Base-by-base conservation (phyloP, 2,329 filamentous ascomycete species). In the Aspergillus carbonarius region DNA sequence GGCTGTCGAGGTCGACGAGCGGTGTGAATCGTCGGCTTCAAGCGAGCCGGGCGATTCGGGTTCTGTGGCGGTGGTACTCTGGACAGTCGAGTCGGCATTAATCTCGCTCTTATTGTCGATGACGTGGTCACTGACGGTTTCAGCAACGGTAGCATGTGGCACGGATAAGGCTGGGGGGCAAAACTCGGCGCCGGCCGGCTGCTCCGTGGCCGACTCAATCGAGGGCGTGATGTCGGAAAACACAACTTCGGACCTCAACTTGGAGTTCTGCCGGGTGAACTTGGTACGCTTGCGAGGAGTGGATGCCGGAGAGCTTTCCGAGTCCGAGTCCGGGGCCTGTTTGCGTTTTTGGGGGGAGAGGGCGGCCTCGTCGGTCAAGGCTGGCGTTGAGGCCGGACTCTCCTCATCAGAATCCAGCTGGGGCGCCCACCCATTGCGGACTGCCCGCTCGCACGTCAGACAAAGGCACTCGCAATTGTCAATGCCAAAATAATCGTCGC, bases 401-500 rank as follows among this genome's bases (percentile, higher is more conserved):
- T 59, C 73, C 64, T 48, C 70, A 61, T 60, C 77, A 65, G 62
- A 76, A 63, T 62, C 77, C 65, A 60, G 72, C 65, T 68, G 71
- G 1, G 80, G 83, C 37, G 85, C 83, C 96, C 96, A 99, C 1
- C 95, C 95, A 72, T 97, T 98, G 54, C 83, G 82, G 58, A 85
- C 78, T 3, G 82, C 79, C 20, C 83, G 81, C 76, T 99, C 95
- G 73, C 95, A 99, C 0, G 90, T 95, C 66, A 84, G 83, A 74
- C 95, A 99, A 1, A 99, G 80, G 72, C 95, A 99, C 72, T 99
- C 95, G 74, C 92, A 93, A 66, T 99, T 99, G 72, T 93, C 87
- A 46, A 92, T 88, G 2, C 95, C 95, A 77, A 99, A 99, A 74
- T 99, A 99, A 71, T 91, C 92, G 17, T 96, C 92, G 23, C 93